Conservation (phyloP, 352 stramenopile species). For the Globisporangium viniferum region DNA sequence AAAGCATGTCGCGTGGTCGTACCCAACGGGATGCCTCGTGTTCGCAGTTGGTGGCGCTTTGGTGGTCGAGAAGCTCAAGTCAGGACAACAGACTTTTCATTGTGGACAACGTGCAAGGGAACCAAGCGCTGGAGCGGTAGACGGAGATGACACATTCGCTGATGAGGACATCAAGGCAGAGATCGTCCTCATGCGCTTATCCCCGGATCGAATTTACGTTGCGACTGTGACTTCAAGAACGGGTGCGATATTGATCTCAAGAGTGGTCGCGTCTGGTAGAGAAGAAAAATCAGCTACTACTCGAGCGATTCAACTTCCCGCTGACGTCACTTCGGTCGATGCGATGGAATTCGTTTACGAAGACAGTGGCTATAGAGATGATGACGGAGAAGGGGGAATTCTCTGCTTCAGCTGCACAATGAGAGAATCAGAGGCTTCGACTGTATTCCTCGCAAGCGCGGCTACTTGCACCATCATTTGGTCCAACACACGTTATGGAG, state of each 20-base stretch:
- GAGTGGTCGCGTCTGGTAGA: neutral
- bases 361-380: neutral
- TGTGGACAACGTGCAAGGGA: constrained; percentile 8
- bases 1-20: constrained; percentile 30
- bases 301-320: constrained; percentile 1
- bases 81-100: constrained; percentile 23
- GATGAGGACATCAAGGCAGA: constrained; percentile 7
- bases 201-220: constrained; percentile 15
- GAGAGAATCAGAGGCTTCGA: neutral
- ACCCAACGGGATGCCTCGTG: constrained; percentile 30
- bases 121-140: neutral
- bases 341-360: constrained; percentile 15
- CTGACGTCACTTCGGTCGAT: neutral
- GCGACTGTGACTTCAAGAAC: constrained; percentile 26
- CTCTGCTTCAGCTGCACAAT: constrained; percentile 10
- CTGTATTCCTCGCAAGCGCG: constrained; percentile 1
- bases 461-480: neutral
- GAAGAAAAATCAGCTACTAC: neutral
- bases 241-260: constrained; percentile 18
- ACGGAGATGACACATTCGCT: neutral
- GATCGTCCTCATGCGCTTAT: constrained; percentile 31
- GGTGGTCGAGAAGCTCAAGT: constrained; percentile 36
- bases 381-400: neutral
- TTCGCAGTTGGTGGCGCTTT: constrained; percentile 18
- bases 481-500: neutral